Evolutionary conservation across 2,329 filamentous ascomycete species (phyloP).

Genomic region (Exophiala bonariae): DNA sequence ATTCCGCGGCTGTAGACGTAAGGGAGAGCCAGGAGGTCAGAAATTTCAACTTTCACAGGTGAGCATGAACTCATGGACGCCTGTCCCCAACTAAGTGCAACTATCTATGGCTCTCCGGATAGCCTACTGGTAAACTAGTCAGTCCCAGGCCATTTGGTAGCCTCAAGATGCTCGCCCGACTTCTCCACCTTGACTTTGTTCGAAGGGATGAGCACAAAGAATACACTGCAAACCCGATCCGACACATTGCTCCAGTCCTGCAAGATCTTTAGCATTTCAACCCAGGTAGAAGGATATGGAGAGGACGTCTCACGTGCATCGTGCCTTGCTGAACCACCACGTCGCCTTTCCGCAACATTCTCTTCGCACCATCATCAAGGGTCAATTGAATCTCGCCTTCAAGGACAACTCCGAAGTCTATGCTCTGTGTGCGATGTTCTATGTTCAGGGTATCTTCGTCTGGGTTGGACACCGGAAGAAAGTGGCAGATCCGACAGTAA

Average conservation of each 20-base stretch:
- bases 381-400: constrained; percentile 53
- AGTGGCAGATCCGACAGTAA: constrained; percentile 25
- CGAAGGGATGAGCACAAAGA: constrained; percentile 17
- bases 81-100: too few species aligned
- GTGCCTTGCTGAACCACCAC: constrained; percentile 6
- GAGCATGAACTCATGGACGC: too few species aligned
- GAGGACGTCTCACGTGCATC: constrained; percentile 12
- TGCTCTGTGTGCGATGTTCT: constrained; percentile 53
- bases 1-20: too few species aligned
- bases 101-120: too few species aligned
- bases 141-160: constrained; percentile 1
- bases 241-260: constrained; percentile 3
- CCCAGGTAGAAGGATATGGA: background rate
- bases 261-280: background rate
- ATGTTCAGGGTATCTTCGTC: constrained; percentile 1
- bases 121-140: too few species aligned
- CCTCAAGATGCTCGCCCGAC: constrained; percentile 8
- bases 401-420: constrained; percentile 56
- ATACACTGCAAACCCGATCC: constrained; percentile 8
- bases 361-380: constrained; percentile 50
- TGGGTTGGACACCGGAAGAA: constrained; percentile 16
- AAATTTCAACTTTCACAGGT: too few species aligned
- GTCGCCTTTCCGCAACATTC: constrained; percentile 49
- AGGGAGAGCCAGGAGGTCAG: too few species aligned
- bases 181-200: constrained; percentile 8